Evolutionary conservation across 805 yeast genomes (phyloP), one percentile per base, ranked within the genome.

Genomic region (Starmerella davenportii): DNA sequence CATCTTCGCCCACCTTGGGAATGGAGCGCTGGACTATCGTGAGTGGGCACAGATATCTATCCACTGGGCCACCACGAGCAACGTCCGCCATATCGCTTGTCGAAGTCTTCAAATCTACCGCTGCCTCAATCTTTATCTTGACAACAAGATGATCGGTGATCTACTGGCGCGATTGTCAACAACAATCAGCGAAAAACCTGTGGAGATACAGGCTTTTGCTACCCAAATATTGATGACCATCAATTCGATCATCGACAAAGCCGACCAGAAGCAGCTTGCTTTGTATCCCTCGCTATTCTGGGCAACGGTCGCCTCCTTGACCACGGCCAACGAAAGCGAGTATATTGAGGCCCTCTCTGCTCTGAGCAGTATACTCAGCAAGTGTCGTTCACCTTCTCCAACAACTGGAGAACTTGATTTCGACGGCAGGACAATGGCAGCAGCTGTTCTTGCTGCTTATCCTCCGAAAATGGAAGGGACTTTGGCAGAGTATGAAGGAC

Each of bases 191-290:
- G 99, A 92, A 54, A 82, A 76, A 30, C 73, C 82, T 9, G 61
- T 71, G 0, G 98, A 90, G 49, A 85, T 90, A 29, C 96, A 87
- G 58, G 94, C 95, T 1, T 92, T 92, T 58, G 76, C 95, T 0
- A 80, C 90, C 85, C 98, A 90, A 58, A 90, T 90, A 39, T 61
- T 90, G 45, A 87, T 90, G 95, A 87, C 98, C 0, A 58, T 90
- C 50, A 84, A 87, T 60, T 93, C 95, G 0, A 74, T 84, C 13
- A 79, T 87, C 2, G 90, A 93, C 0, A 93, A 82, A 51, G 60
- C 84, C 34, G 79, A 76, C 47, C 68, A 87, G 7, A 79, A 72
- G 29, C 76, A 79, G 47, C 61, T 90, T 43, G 76, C 80, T 40
- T 79, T 80, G 46, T 82, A 77, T 56, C 96, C 98, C 1, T 95